These are phyloP conservation scores for Sonneratia caseolaris DNA, from an alignment of 345 rosid genomes.

Conservation along the genomic window DNA sequence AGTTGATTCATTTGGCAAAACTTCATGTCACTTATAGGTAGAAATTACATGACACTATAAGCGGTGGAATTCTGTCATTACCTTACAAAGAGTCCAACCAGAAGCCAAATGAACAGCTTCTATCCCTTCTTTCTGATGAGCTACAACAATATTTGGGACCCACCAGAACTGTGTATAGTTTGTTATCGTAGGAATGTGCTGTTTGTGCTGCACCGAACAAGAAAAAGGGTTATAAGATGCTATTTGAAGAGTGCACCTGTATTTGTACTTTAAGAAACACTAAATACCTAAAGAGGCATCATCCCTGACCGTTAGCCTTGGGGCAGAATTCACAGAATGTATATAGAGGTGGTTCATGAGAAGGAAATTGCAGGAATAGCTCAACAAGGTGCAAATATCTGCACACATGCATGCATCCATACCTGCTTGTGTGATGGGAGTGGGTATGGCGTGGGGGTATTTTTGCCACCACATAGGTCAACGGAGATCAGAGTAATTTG, in stretches of 20 bases:
- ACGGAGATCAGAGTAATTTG: no score
- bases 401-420: no score
- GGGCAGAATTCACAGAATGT: no score
- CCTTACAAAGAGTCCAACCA: slow-evolving; percentile 94
- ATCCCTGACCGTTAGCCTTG: no score
- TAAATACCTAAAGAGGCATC: no score
- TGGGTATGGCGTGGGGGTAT: no score
- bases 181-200: slow-evolving; percentile 81
- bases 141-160: slow-evolving; percentile 97
- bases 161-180: slow-evolving; percentile 95
- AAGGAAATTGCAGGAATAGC: no score
- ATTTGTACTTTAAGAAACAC: not conserved
- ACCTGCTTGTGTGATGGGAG: no score
- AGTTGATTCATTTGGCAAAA: not conserved
- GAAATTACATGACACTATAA: not conserved
- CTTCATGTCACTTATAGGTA: not conserved
- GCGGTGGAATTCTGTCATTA: slow-evolving; percentile 10
- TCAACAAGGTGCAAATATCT: no score
- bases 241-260: not conserved
- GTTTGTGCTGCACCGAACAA: slow-evolving; percentile 31
- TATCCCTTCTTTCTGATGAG: slow-evolving; percentile 95
- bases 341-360: no score
- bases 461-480: no score
- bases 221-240: not conserved
- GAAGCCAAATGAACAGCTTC: slow-evolving; percentile 94